Conservation (phyloP, 164 flowering plant genomes). For the Vitis riparia region DNA sequence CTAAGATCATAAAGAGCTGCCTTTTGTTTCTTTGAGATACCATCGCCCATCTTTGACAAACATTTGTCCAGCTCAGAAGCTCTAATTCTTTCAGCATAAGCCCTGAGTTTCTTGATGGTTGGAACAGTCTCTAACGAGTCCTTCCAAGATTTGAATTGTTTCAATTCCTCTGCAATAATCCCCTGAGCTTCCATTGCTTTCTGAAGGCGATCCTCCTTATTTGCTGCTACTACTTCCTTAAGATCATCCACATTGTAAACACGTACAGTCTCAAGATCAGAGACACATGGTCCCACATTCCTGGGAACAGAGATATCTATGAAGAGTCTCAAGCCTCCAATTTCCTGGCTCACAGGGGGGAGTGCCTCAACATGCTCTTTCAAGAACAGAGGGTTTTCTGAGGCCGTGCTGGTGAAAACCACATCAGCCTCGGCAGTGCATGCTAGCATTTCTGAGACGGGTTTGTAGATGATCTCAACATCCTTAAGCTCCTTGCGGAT, state of each 20-base stretch:
- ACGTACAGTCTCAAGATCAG: constrained; percentile 48
- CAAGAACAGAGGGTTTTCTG: constrained; percentile 72
- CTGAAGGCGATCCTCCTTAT: constrained; percentile 81
- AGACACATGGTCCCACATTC: constrained; percentile 83
- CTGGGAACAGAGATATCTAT: constrained; percentile 95
- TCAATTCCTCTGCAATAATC: constrained; percentile 78
- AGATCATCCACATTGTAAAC: constrained; percentile 97
- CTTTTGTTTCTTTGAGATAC: constrained; percentile 63
- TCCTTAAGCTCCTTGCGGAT: constrained; percentile 75
- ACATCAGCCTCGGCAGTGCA: constrained; percentile 90
- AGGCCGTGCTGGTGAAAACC: constrained; percentile 93
- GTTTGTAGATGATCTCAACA: constrained; percentile 79
- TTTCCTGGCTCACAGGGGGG: constrained; percentile 49
- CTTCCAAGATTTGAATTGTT: constrained; percentile 91
- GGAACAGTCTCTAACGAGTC: constrained; percentile 97
- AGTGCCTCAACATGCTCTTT: constrained; percentile 67
- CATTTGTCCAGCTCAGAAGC: constrained; percentile 83
- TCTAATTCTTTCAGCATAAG: constrained; percentile 84
- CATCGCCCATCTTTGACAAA: constrained; percentile 81
- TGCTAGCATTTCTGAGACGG: constrained; percentile 67
- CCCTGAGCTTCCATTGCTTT: constrained; percentile 96
- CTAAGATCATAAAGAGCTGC: constrained; percentile 85
- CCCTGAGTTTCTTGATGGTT: constrained; percentile 87
- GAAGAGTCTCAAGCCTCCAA: constrained; percentile 77
- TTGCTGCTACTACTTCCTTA: constrained; percentile 95